Conservation (phyloP, 495 filamentous ascomycete species). For the Cercophora sp. region DNA sequence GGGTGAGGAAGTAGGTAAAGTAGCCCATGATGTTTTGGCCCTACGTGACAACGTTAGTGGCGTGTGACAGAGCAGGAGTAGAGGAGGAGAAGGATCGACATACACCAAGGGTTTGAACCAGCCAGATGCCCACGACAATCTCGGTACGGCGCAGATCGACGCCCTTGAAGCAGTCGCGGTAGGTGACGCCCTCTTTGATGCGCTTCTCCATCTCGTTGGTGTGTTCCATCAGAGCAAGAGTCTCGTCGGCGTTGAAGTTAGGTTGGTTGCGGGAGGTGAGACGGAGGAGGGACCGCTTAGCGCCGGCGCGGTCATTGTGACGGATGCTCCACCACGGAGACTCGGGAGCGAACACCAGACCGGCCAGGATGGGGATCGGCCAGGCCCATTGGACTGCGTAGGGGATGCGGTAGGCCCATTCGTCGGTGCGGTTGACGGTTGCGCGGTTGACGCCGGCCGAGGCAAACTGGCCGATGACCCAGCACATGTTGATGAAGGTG, state of each 20-base stretch:
- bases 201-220: slow-evolving; percentile 58
- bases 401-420: slow-evolving; percentile 70
- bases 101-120: no score
- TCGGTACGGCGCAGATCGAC: slow-evolving; percentile 61
- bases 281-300: slow-evolving; percentile 46
- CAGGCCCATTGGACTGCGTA: slow-evolving; percentile 58
- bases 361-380: slow-evolving; percentile 53
- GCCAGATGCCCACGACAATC: slow-evolving; percentile 49
- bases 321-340: slow-evolving; percentile 71
- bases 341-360: slow-evolving; percentile 59
- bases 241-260: slow-evolving; percentile 20
- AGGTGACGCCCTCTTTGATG: slow-evolving; percentile 49
- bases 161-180: slow-evolving; percentile 59
- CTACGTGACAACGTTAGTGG: slow-evolving; percentile 23
- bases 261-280: slow-evolving; percentile 33
- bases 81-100: no score
- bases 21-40: slow-evolving; percentile 30
- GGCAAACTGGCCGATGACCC: slow-evolving; percentile 65
- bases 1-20: slow-evolving; percentile 47
- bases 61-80: slow-evolving; percentile 29
- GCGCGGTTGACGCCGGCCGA: slow-evolving; percentile 56
- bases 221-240: slow-evolving; percentile 63
- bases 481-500: slow-evolving; percentile 69
- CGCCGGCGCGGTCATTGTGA: slow-evolving; percentile 50
- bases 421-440: slow-evolving; percentile 49